Percentiles rank a stretch among this genome's conserved stretches.
phyloP scores from a whole-genome alignment of 2,329 filamentous ascomycete species.

The Blumeriella jaapii region DNA sequence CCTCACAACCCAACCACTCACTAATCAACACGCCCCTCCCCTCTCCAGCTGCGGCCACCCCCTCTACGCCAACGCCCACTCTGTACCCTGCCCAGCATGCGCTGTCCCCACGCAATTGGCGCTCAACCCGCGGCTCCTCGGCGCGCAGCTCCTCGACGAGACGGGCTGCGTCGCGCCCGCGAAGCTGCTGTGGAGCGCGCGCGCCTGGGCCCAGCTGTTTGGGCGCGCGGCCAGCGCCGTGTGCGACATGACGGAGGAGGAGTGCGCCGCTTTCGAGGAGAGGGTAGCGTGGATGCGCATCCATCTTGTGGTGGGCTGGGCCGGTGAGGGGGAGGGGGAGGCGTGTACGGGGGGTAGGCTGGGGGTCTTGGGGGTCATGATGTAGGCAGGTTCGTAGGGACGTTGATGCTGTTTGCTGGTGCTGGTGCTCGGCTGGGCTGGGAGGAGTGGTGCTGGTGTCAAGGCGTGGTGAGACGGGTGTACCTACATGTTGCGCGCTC shows the following conservation, averaged over 20 bases:
- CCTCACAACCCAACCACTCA: neutral
- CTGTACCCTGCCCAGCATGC: conserved; percentile 31
- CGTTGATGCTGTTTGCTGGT: too few species aligned
- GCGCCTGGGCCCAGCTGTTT: conserved; percentile 41
- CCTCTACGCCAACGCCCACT: conserved; percentile 38
- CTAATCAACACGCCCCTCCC: too few species aligned
- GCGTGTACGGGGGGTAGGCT: conserved; percentile 27
- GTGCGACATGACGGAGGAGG: conserved; percentile 27
- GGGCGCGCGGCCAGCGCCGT: conserved; percentile 34
- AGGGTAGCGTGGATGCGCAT: conserved; percentile 39
- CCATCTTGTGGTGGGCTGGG: conserved; percentile 45
- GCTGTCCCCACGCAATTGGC: conserved; percentile 21
- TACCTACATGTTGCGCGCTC: too few species aligned
- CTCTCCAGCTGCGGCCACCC: conserved; percentile 38
- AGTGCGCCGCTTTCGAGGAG: conserved; percentile 38
- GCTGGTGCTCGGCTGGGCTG: too few species aligned
- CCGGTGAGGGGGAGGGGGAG: conserved; percentile 39
- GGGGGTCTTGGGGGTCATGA: conserved; percentile 4
- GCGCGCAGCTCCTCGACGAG: conserved; percentile 38
- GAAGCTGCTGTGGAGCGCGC: conserved; percentile 41
- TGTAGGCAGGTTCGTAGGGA: too few species aligned
- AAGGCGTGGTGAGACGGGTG: too few species aligned
- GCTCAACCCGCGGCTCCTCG: conserved; percentile 33
- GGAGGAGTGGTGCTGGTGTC: too few species aligned
- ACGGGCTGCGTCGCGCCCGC: conserved; percentile 39